Base-by-base conservation (phyloP, 2,329 filamentous ascomycete species). In the Helicocarpus griseus region DNA sequence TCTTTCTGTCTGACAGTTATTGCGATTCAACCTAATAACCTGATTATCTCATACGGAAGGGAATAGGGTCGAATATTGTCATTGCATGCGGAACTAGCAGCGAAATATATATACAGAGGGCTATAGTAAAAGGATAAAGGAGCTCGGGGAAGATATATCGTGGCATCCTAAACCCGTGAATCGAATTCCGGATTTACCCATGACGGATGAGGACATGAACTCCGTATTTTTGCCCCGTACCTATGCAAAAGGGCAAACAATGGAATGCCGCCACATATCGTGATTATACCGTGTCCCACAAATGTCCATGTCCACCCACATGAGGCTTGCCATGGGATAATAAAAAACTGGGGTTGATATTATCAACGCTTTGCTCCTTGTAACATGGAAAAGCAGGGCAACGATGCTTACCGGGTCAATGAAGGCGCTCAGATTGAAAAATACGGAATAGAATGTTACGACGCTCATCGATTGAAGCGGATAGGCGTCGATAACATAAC, bases 401-500 rank as follows among this genome's bases (percentile, higher is more conserved):
- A 14, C 9, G 35, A 21, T 21, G 60, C 60, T 52, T 58, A 71
- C 67, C 6, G 71, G 71, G 53, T 71, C 67, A 22, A 69, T 63
- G 54, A 77, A 77, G 2, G 73, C 72, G 38, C 71, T 72, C 45
- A 78, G 57, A 56, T 79, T 80, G 36, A 79, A 67, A 41, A 78
- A 67, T 3, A 79, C 75, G 6, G 73, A 69, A 58, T 79, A 80
- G 58, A 79, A 80, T 6, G 73, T 77, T 29, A 79, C 70, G 35
- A 77, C 68, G 39, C 74, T 74, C 61, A 77, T 80, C 35, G 74
- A 74, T 58, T 80, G 76, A 14, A 76, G 61, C 0, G 77, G 77
- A 59, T 81, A 80, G 43, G 70, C 70, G 59, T 81, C 78, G 31
- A 81, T 71, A 14, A 80, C 69, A 58, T 81, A 81, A 5, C 72